Percentiles rank a stretch among this genome's conserved stretches.
phyloP scores from a whole-genome alignment of 257 asterid species.

The Echites panduratus region DNA sequence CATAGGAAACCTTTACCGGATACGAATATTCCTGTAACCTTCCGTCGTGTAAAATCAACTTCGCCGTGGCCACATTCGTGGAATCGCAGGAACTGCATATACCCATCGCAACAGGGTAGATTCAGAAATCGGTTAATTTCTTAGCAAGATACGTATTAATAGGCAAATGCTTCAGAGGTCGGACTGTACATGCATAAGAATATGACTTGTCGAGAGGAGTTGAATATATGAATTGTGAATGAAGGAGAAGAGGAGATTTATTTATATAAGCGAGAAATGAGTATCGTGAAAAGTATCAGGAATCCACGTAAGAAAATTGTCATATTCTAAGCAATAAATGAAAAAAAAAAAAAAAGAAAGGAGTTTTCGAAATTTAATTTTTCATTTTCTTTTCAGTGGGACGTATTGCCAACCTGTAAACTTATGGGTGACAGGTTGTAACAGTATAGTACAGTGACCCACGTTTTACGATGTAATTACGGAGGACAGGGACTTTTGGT shows the following conservation, averaged over 20 bases:
- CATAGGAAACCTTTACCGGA: conserved; percentile 70
- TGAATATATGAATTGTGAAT: background rate
- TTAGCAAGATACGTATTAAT: too few relatives aligned
- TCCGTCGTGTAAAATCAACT: conserved; percentile 64
- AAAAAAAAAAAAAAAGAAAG: too few relatives aligned
- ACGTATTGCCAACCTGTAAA: conserved; percentile 61
- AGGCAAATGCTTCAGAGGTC: background rate
- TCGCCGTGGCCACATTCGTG: conserved; percentile 66
- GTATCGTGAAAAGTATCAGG: conserved; percentile 39
- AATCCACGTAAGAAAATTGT: conserved; percentile 47
- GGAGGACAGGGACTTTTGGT: conserved; percentile 1
- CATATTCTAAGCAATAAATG: background rate
- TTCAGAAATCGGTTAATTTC: background rate
- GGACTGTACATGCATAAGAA: background rate
- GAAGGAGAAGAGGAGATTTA: background rate
- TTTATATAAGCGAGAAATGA: conserved; percentile 4
- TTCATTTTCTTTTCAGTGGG: conserved; percentile 19
- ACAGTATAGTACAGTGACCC: conserved; percentile 21
- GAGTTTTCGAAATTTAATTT: too few relatives aligned
- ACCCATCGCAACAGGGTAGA: conserved; percentile 38
- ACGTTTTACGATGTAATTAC: conserved; percentile 34
- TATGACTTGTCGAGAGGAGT: background rate
- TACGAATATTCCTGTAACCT: conserved; percentile 70
- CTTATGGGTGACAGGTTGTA: conserved; percentile 61
- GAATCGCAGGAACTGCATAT: conserved; percentile 81